Conservation (phyloP, 139 green algal genomes). For the Closterium sp. region DNA sequence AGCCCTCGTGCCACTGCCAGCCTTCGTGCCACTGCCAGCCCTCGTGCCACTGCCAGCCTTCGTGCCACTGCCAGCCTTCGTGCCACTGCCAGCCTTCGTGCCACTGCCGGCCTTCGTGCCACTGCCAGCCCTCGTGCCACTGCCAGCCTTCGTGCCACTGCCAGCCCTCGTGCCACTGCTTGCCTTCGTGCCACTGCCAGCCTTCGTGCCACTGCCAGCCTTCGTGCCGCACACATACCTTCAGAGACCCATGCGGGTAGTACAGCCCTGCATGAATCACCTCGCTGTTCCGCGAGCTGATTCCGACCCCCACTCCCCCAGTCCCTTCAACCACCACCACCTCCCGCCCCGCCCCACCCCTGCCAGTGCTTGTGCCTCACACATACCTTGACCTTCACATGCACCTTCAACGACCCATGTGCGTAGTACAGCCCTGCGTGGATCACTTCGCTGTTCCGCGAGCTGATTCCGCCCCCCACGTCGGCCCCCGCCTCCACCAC, state of each 20-base stretch:
- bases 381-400: too few relatives aligned
- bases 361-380: too few relatives aligned
- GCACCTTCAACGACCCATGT: slow-evolving; percentile 21
- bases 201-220: background rate
- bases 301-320: background rate
- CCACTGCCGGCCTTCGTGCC: too few relatives aligned
- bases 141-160: background rate
- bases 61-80: too few relatives aligned
- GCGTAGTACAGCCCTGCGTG: slow-evolving; percentile 40
- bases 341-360: slow-evolving; percentile 8
- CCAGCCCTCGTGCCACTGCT: background rate
- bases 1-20: too few relatives aligned
- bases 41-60: too few relatives aligned
- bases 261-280: slow-evolving; percentile 38
- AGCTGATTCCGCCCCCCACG: slow-evolving; percentile 16
- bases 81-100: too few relatives aligned
- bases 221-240: background rate
- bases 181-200: background rate
- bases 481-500: slow-evolving; percentile 11
- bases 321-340: slow-evolving; percentile 31
- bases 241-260: slow-evolving; percentile 35
- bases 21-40: too few relatives aligned
- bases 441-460: slow-evolving; percentile 44
- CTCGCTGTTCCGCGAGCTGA: slow-evolving; percentile 37
- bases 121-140: background rate